Percentiles rank a stretch among this genome's conserved stretches.
Conservation (phyloP, 805 yeast species). For the Wickerhamomyces xylosicus region DNA sequence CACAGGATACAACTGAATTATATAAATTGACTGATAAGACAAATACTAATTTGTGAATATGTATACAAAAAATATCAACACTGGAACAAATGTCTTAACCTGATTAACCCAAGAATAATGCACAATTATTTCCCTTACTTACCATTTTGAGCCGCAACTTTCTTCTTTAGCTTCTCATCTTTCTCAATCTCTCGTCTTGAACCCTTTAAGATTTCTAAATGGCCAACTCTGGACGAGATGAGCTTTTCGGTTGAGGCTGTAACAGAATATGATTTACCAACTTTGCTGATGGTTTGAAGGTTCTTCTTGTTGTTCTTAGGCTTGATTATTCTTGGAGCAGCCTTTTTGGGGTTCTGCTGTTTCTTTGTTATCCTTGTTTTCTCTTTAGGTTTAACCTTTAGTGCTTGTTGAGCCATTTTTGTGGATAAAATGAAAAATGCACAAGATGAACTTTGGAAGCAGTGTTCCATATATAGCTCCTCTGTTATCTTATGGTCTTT, state of each 20-base stretch:
- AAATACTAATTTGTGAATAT: no score
- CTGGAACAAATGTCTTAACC: no score
- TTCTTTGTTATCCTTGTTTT: conserved; percentile 40
- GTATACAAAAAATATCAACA: no score
- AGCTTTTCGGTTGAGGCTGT: conserved; percentile 69
- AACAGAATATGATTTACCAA: conserved; percentile 40
- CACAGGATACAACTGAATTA: no score
- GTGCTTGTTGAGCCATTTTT: conserved; percentile 64
- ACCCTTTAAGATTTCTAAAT: conserved; percentile 83
- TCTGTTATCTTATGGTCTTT: no score
- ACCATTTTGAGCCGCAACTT: conserved; percentile 16
- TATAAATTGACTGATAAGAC: no score
- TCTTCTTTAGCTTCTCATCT: conserved; percentile 33
- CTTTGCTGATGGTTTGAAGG: conserved; percentile 39
- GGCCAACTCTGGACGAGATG: conserved; percentile 87
- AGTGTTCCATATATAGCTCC: no score
- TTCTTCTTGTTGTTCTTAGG: conserved; percentile 44
- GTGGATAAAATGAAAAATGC: not conserved
- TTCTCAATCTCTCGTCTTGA: conserved; percentile 77
- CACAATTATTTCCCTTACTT: conserved; percentile 3
- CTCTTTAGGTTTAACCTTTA: conserved; percentile 37
- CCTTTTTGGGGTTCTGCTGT: conserved; percentile 53
- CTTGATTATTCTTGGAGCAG: conserved; percentile 65
- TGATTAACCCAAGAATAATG: not conserved
- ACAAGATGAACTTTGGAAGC: no score